Evolutionary conservation across 768 basidiomycete genomes (phyloP).

Genomic region (Trametes villosa): DNA sequence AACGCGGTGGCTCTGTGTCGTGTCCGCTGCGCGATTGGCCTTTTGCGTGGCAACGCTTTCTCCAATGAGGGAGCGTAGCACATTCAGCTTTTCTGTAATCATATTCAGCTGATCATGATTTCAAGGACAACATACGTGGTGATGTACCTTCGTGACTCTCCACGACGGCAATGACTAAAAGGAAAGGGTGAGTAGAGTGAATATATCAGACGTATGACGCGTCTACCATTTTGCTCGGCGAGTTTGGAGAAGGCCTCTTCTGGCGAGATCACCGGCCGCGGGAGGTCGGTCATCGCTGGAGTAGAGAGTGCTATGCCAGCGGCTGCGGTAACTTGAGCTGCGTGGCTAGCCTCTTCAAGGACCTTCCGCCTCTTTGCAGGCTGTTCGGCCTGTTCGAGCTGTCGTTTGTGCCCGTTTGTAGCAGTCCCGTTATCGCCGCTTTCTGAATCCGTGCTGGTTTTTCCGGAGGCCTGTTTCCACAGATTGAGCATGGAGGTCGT

Average conservation of each 20-base stretch:
- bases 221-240: constrained; percentile 10
- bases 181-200: too few relatives aligned
- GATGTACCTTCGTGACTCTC: constrained; percentile 11
- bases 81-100: constrained; percentile 12
- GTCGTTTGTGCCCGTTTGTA: constrained; percentile 1
- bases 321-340: not conserved
- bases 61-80: constrained; percentile 9
- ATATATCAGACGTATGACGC: not conserved
- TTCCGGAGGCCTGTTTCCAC: constrained; percentile 55
- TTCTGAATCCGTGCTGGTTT: constrained; percentile 5
- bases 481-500: constrained; percentile 49
- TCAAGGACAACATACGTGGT: not conserved
- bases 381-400: not conserved
- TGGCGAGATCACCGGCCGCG: not conserved
- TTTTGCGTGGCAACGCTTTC: constrained; percentile 9
- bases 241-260: not conserved
- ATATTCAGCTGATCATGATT: not conserved
- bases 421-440: not conserved
- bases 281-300: not conserved
- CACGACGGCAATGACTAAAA: constrained; percentile 14
- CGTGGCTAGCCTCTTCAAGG: not conserved
- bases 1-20: constrained; percentile 9
- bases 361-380: not conserved
- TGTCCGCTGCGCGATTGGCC: not conserved
- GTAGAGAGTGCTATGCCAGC: not conserved